Evolutionary conservation across 768 basidiomycete genomes (phyloP).

Genomic region (Strobilomyces confusus): DNA sequence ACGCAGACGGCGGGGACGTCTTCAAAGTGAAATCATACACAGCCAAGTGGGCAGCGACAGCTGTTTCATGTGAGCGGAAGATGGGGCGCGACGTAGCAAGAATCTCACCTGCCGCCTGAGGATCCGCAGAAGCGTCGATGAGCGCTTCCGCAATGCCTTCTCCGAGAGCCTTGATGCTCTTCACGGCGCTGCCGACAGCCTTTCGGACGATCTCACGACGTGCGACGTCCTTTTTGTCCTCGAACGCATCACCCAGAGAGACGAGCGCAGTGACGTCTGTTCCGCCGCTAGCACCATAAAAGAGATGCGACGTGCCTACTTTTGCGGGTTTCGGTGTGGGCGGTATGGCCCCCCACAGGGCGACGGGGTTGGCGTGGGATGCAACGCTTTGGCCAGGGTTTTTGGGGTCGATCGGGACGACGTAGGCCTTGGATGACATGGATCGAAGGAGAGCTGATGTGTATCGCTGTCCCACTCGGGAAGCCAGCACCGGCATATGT

Average conservation of each 20-base stretch:
- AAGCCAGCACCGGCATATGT: constrained; percentile 14
- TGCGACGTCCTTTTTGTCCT: constrained; percentile 38
- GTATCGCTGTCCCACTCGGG: constrained; percentile 18
- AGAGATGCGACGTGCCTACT: constrained; percentile 59
- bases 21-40: constrained; percentile 75
- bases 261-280: constrained; percentile 48
- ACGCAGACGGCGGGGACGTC: constrained; percentile 62
- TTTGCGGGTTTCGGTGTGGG: constrained; percentile 48
- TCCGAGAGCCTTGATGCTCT: constrained; percentile 55
- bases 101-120: constrained; percentile 68
- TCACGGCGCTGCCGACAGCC: constrained; percentile 69
- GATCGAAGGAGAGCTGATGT: constrained; percentile 25
- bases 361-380: constrained; percentile 40
- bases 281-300: constrained; percentile 49
- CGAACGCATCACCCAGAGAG: constrained; percentile 24
- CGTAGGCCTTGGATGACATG: constrained; percentile 54
- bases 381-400: constrained; percentile 27
- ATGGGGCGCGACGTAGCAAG: not conserved
- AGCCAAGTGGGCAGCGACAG: constrained; percentile 75
- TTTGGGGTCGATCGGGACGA: constrained; percentile 56
- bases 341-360: constrained; percentile 53
- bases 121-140: constrained; percentile 62
- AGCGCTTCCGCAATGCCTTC: constrained; percentile 60
- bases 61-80: constrained; percentile 32
- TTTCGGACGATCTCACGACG: constrained; percentile 67